Percentiles rank a stretch among this genome's conserved stretches.
These are phyloP conservation scores for Dendrobium chrysotoxum DNA, from an alignment of 106 monocot genomes.

Conservation along the genomic window DNA sequence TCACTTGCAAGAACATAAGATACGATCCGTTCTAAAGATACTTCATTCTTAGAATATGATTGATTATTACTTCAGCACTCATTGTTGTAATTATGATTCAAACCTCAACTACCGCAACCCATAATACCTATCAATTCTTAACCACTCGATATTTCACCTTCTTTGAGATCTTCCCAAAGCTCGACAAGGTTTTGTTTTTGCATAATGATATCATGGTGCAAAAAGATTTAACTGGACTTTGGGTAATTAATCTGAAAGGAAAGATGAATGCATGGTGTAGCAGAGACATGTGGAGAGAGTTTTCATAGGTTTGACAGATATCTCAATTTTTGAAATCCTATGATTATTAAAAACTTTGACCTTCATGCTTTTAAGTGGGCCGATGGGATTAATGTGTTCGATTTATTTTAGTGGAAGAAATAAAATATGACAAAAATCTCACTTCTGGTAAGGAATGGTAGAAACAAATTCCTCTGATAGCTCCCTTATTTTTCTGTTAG, in stretches of 20 bases:
- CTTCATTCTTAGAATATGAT: conserved; percentile 41
- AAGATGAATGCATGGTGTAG: conserved; percentile 50
- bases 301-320: conserved; percentile 51
- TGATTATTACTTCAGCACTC: conserved; percentile 41
- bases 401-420: conserved; percentile 48
- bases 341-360: conserved; percentile 49
- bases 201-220: conserved; percentile 51
- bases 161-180: conserved; percentile 55
- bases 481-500: too few species aligned
- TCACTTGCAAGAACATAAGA: conserved; percentile 46
- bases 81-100: conserved; percentile 27
- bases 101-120: conserved; percentile 53
- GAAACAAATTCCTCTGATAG: too few species aligned
- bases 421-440: conserved; percentile 52
- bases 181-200: conserved; percentile 49
- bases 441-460: conserved; percentile 49
- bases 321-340: conserved; percentile 50
- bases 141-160: conserved; percentile 42
- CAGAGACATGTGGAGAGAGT: conserved; percentile 52
- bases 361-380: conserved; percentile 56
- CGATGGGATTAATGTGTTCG: conserved; percentile 53
- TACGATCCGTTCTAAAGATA: conserved; percentile 51
- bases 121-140: conserved; percentile 47
- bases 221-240: conserved; percentile 41
- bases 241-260: conserved; percentile 37